Base-by-base conservation (phyloP, 805 yeast species). In the Candida vartiovaarae region DNA sequence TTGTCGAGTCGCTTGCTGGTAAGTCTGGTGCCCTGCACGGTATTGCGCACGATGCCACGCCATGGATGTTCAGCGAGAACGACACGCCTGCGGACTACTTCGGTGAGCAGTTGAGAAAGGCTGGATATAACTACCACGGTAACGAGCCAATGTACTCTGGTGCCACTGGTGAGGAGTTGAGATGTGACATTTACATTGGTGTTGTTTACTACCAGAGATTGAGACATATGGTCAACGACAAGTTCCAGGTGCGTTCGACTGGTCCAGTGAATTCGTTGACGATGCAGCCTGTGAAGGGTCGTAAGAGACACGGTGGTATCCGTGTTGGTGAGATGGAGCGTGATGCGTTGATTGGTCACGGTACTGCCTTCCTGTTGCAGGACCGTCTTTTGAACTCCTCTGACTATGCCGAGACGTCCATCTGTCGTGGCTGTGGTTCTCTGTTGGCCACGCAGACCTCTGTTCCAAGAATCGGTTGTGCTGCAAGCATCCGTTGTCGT, bases 291-390 rank as follows among this genome's bases (percentile, higher is more conserved):
- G 99, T 93, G 44, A 93, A 93, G 71, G 99, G 99, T 60, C 84
- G 99, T 72, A 93, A 93, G 82, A 81, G 98, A 71, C 81, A 84
- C 53, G 99, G 99, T 69, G 99, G 99, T 84, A 93, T 93, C 56
- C 95, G 99, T 76, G 95, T 93, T 34, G 99, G 99, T 65, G 99
- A 93, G 67, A 93, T 93, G 99, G 99, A 93, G 70, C 85, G 99
- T 71, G 99, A 93, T 76, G 99, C 99, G 2, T 73, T 93, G 57
- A 89, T 93, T 65, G 99, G 98, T 47, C 99, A 93, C 62, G 99
- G 99, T 67, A 84, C 99, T 6, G 89, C 99, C 1, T 93, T 78
- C 79, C 69, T 93, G 57, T 71, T 93, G 54, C 98, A 91, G 66
- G 99, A 93, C 64, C 82, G 99, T 68, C 72, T 93, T 60, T 74